Base-by-base conservation (phyloP, 805 yeast genomes). In the Saccharomycopsis selenospora region DNA sequence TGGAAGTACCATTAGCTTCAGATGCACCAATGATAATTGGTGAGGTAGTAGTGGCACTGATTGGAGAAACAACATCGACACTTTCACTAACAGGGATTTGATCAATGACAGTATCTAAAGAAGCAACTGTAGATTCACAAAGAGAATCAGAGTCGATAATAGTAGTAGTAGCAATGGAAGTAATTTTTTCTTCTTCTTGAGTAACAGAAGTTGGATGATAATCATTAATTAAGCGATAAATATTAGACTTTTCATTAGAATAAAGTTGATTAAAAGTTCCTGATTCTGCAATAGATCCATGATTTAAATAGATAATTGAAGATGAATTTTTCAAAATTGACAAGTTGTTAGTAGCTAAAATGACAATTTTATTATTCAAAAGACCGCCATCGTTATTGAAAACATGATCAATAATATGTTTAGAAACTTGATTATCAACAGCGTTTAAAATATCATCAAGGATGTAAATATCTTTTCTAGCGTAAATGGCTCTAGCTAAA, bases 351-450 rank as follows among this genome's bases (percentile, higher is more conserved):
- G 86, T 80, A 2, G 83, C 72, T 45, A 80, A 64, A 28, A 80
- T 63, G 23, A 75, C 66, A 2, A 82, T 75, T 55, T 77, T 79
- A 2, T 71, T 59, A 4, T 66, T 65, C 43, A 80, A 62, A n/a
- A 80, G 55, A 22, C 84, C 85, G 4, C 51, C 52, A 7, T 58
- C 53, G 33, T 54, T 58, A 29, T 69, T 67, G 7, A 79, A 58
- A n/a, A 80, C 82, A 30, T 69, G 57, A 5, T 73, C 66, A 53
- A 76, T 71, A 44, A 79, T 73, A 45, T 71, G 72, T 51, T 68
- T 72, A 38, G 82, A 78, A 42, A 82, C 89, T 57, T 80, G 80
- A 2, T 83, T 78, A 66, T 82, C 89, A 18, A 82, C 87, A 1
- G 88, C 87, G 55, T 82, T 75, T 48, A 82, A 65, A 25, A 82